Evolutionary conservation across 2,329 filamentous ascomycete species (phyloP), one percentile per base, ranked within the genome.

Genomic region (Penicillium sp.): DNA sequence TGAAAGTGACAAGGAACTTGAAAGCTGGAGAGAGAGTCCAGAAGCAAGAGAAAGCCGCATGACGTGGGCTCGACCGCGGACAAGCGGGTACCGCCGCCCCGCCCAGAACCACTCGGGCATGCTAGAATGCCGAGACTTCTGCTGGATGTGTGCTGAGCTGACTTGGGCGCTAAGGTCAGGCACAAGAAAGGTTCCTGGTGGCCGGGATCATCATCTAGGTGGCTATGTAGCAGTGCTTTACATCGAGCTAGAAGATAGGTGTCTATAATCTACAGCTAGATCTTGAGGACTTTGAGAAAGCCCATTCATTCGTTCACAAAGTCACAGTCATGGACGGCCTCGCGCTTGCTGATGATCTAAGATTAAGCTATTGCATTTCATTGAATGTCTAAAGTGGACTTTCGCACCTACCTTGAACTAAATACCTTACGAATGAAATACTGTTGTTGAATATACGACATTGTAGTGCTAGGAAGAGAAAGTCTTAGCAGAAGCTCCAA

Each of bases 61-160:
- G 62, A 64, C 62, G 62, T 63, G 55, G 46, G 56, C 53, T 46
- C 41, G 50, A 46, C 52, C 33, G 54, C 57, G 58, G 54, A 55
- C 36, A 50, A 41, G 43, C 39, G 44, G 41, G 53, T 47, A 31
- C 37, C 50, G 39, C 50, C 49, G 39, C 50, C 49, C 50, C 50
- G 50, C 50, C 22, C 37, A 46, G 43, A 27, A 31, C 24, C 43
- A 31, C 14, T 10, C 14, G 16, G 24, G 24, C 14, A 9, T n/a
- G 43, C 7, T 46, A 24, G 16, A 46, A 31, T 46, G 24, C 43
- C 43, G 10, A 9, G 19, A 44, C 19, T 44, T 16, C 36, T 41
- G n/a, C 40, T 24, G 40, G 10, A 43, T 18, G 19, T 46, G 22
- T n/a, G 4, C 1, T 27, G 43, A 7, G 27, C 4, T 47, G 22